A percentile compares a stretch with the other conserved stretches of the same genome.
Conservation (phyloP, 208 protist genomes). For the Jaenimonas drosophilae region DNA sequence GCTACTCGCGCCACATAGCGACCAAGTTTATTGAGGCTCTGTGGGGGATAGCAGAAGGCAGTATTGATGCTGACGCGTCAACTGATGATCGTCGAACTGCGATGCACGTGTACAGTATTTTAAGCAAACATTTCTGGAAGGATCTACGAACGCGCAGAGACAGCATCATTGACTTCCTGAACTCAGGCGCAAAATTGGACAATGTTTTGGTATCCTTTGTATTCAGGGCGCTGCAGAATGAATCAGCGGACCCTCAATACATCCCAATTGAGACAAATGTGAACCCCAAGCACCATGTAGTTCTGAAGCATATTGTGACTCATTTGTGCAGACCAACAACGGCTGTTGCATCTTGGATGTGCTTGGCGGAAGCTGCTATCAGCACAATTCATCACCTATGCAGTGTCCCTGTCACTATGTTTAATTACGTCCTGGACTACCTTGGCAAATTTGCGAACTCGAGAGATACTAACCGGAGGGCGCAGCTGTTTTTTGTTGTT, state of each 20-base stretch:
- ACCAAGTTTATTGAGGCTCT: constrained; percentile 75
- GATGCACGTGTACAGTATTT: constrained; percentile 81
- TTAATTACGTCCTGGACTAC: constrained; percentile 71
- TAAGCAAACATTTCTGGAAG: constrained; percentile 63
- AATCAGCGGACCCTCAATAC: constrained; percentile 63
- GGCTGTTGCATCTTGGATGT: constrained; percentile 66
- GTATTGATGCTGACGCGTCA: constrained; percentile 37
- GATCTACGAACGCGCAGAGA: constrained; percentile 59
- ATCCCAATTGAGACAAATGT: constrained; percentile 34
- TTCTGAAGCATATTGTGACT: constrained; percentile 61
- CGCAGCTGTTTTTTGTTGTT: constrained; percentile 70
- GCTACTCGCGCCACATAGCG: constrained; percentile 44
- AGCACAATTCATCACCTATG: constrained; percentile 71
- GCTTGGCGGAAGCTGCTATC: constrained; percentile 55
- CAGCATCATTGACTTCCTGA: constrained; percentile 61
- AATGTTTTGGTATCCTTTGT: constrained; percentile 79
- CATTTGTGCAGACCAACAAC: constrained; percentile 77
- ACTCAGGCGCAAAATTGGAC: constrained; percentile 39
- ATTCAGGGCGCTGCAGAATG: constrained; percentile 60
- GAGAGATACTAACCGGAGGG: constrained; percentile 24
- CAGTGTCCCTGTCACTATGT: constrained; percentile 57
- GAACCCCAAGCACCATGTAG: constrained; percentile 29
- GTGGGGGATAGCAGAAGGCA: constrained; percentile 78
- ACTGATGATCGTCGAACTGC: constrained; percentile 61
- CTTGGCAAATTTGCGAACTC: constrained; percentile 11